Evolutionary conservation across 148 eudicot species (phyloP), one percentile per base, ranked within the genome.

Genomic region (Silene conica): DNA sequence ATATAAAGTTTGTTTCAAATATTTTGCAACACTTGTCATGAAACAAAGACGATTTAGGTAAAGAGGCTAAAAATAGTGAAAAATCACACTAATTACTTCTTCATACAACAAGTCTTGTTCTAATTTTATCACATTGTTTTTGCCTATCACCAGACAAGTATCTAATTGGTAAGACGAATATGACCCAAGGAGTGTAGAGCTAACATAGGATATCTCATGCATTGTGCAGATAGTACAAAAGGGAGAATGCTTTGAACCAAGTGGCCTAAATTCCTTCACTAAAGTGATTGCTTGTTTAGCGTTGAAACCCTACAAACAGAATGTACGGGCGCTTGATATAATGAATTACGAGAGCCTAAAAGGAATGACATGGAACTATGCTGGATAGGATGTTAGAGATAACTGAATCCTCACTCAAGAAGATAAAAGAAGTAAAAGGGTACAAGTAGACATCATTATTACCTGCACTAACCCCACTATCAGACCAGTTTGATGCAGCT

Each of bases 401-500:
- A 55, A 25, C 28, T 41, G 58, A 69, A 25, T 52, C 21, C 13
- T 23, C 41, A 69, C 23, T 23, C 43, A 58, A 58, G 16, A 57
- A 56, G 66, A 72, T 9, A 3, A 72, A 38, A 60, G 19, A n/a
- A 62, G 56, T 8, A 46, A 3, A 50, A 5, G 26, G 54, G 54
- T 48, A 48, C 54, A 14, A 31, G 41, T 23, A 56, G 59, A 13
- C 63, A 48, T 72, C 14, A 10, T 19, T 19, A 62, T 77, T 78
- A 78, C 88, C 80, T 82, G 92, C 81, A 79, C 85, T 82, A 60
- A 68, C 82, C 60, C 77, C 83, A 66, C 79, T 82, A 75, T 83
- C 85, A 73, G 96, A 85, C 81, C 78, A 76, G 73, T 81, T 80
- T 45, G 98, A 77, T 34, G 88, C 90, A 74, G 96, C 90, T 59